phyloP scores from a whole-genome alignment of 345 rosid species.

The Salix suchowensis region DNA sequence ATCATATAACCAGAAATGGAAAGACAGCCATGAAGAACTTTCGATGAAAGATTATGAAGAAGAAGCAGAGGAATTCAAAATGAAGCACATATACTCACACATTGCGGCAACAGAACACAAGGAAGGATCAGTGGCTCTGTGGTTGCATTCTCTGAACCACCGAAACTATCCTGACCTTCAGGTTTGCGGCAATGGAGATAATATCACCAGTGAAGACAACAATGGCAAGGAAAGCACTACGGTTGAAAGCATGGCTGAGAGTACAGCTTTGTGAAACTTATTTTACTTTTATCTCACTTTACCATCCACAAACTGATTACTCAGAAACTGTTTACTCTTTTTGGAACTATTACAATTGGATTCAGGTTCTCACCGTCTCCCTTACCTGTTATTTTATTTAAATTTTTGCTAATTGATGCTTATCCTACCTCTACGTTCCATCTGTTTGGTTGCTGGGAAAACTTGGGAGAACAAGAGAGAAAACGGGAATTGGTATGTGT shows the following conservation, averaged over 20 bases:
- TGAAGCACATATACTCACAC: conserved; percentile 78
- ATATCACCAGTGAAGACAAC: background rate
- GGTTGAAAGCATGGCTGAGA: background rate
- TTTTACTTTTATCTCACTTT: background rate
- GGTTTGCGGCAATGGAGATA: background rate
- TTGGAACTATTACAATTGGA: background rate
- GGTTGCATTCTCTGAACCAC: conserved; percentile 91
- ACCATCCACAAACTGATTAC: background rate
- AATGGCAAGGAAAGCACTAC: background rate
- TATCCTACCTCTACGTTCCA: background rate
- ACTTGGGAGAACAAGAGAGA: too few relatives aligned
- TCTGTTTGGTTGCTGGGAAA: background rate
- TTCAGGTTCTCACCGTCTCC: background rate
- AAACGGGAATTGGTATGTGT: too few relatives aligned
- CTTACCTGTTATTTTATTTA: background rate
- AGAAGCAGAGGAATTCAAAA: conserved; percentile 74
- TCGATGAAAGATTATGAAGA: conserved; percentile 70
- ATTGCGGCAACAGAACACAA: conserved; percentile 72
- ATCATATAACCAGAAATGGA: conserved; percentile 77
- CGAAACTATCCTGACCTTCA: conserved; percentile 74
- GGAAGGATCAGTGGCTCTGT: conserved; percentile 74
- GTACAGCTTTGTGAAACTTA: background rate
- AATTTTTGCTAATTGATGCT: background rate
- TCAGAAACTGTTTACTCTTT: background rate
- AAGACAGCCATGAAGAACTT: conserved; percentile 76